Percentiles rank a stretch among this genome's conserved stretches.
phyloP scores from a whole-genome alignment of 768 basidiomycete species.

The Collybiopsis confluens region DNA sequence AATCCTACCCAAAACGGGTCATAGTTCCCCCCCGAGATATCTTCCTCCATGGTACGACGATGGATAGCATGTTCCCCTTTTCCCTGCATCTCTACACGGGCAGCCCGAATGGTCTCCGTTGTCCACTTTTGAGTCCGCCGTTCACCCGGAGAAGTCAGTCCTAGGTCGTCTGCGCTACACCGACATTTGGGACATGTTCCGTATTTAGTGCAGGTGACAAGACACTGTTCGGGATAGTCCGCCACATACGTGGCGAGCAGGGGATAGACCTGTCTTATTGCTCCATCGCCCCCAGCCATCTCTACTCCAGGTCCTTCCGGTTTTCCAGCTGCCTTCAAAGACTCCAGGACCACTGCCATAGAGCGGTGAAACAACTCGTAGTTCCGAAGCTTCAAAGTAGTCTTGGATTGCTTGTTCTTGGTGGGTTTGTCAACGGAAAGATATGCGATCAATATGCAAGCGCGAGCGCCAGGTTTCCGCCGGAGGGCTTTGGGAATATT shows the following conservation, averaged over 20 bases:
- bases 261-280: not conserved
- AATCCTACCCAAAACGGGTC: not conserved
- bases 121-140: too few relatives aligned
- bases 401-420: not conserved
- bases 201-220: slow-evolving; percentile 4
- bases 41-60: not conserved
- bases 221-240: slow-evolving; percentile 3
- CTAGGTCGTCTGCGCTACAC: not conserved
- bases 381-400: too few relatives aligned
- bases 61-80: too few relatives aligned
- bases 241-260: slow-evolving; percentile 9
- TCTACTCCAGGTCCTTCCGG: slow-evolving; percentile 12
- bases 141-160: not conserved
- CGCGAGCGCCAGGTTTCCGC: not conserved
- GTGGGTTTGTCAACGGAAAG: slow-evolving; percentile 10
- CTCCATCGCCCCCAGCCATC: slow-evolving; percentile 12
- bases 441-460: slow-evolving; percentile 11
- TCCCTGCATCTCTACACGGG: too few relatives aligned
- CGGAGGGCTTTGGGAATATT: slow-evolving; percentile 22
- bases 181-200: slow-evolving; percentile 10
- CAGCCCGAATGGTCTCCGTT: too few relatives aligned
- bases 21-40: not conserved
- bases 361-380: too few relatives aligned
- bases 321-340: not conserved
- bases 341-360: too few relatives aligned